Base-by-base conservation (phyloP, 2,329 filamentous ascomycete genomes). In the Venturia nashicola region DNA sequence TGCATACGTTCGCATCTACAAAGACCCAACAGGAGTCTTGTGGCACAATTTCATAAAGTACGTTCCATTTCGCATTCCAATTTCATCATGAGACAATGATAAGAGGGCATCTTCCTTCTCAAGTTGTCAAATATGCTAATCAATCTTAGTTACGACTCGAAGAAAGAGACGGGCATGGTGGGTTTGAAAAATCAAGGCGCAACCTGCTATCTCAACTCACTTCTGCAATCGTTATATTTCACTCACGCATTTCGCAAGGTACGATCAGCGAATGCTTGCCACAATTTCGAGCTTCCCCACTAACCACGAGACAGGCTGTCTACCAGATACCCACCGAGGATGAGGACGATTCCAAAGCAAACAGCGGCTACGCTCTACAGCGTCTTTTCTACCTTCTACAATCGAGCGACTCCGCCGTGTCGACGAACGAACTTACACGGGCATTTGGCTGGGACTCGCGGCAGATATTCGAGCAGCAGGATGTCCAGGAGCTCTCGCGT, bases 381-480 rank as follows among this genome's bases (percentile, higher is more conserved):
- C 83, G 94, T 67, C 81, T 99, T 18, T 99, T 99, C 76, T 97
- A 97, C 72, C 90, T 92, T 69, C 81, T 99, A 23, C 94, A 99
- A 74, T 96, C 91, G 14, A 93, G 88, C 46, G 86, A 87, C 61
- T 78, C 81, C 43, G 90, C 95, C 0, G 93, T 99, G 2, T 85
- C 90, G 46, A 99, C 94, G 1, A 91, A 88, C 61, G 94, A 99
- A 72, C 83, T 99, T 46, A 99, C 94, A 7, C 90, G 91, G 68
- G 97, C 94, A 0, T 99, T 99, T 74, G 94, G 94, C 32, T 99
- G 94, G 94, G 93, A 99, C 71, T 96, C 93, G 2, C 86, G 91
- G 68, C 93, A 99, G 72, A 96, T 97, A 62, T 99, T 99, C 70
- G 93, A 97, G 76, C 94, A 99, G 74, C 94, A 99, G 75, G 94